Conservation (phyloP, 2,329 filamentous ascomycete species). For the Sclerotinia subarctica region DNA sequence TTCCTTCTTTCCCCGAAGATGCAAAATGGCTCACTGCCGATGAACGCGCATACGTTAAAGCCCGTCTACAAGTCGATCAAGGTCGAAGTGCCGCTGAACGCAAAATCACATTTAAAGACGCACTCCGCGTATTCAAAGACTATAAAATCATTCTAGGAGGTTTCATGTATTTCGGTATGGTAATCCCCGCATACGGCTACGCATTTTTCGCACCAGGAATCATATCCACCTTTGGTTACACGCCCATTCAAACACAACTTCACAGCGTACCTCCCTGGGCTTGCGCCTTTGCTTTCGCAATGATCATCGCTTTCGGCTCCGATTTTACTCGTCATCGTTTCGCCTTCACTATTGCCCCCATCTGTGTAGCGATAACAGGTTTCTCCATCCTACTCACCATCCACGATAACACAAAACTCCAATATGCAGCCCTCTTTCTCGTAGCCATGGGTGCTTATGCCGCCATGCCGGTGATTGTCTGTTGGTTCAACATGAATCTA, state of each 20-base stretch:
- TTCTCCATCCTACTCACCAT: constrained; percentile 72
- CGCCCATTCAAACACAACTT: constrained; percentile 49
- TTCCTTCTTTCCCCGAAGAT: constrained; percentile 73
- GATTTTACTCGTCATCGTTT: constrained; percentile 73
- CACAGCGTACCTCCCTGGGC: constrained; percentile 59
- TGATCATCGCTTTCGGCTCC: constrained; percentile 68
- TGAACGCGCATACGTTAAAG: constrained; percentile 64
- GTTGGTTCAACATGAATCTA: constrained; percentile 80
- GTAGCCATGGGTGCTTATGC: constrained; percentile 76
- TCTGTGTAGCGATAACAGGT: constrained; percentile 66
- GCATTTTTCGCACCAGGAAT: constrained; percentile 76
- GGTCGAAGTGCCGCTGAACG: constrained; percentile 63
- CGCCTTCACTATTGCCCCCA: constrained; percentile 65
- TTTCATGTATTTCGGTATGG: constrained; percentile 78
- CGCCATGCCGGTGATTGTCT: constrained; percentile 85
- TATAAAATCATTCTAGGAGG: constrained; percentile 71
- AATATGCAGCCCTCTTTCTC: constrained; percentile 81
- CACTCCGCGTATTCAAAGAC: constrained; percentile 65
- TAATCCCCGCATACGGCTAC: constrained; percentile 74
- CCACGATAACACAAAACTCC: constrained; percentile 61
- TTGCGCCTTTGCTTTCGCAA: constrained; percentile 74
- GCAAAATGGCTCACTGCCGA: constrained; percentile 69
- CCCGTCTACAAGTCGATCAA: constrained; percentile 65
- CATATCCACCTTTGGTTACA: constrained; percentile 63
- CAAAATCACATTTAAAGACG: constrained; percentile 56